These are phyloP conservation scores for Stachybotrys echinatus DNA, from an alignment of 2,329 filamentous ascomycete species.

Conservation along the genomic window DNA sequence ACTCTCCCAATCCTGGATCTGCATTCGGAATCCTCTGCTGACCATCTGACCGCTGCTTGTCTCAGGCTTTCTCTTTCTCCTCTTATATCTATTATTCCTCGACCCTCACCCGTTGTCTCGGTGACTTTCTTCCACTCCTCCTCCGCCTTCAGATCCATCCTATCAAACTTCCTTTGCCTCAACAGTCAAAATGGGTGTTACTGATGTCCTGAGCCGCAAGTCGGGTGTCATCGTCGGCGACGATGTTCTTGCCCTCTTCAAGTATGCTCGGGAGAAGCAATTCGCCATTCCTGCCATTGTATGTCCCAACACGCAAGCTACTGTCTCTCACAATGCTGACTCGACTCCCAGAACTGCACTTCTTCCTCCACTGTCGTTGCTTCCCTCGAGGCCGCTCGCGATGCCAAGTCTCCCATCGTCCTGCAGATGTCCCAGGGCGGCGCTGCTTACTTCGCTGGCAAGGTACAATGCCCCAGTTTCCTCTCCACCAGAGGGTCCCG, in stretches of 20 bases:
- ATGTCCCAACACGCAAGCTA: constrained; percentile 16
- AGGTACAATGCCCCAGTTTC: constrained; percentile 42
- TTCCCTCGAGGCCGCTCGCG: constrained; percentile 88
- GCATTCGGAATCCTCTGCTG: neutral
- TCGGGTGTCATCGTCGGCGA: constrained; percentile 50
- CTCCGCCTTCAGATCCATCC: constrained; percentile 1
- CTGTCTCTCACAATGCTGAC: neutral
- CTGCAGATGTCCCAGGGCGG: constrained; percentile 92
- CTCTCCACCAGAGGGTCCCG: too few relatives aligned
- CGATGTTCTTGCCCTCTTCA: constrained; percentile 64
- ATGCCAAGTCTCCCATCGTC: constrained; percentile 86
- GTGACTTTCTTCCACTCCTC: constrained; percentile 12
- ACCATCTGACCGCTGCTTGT: neutral
- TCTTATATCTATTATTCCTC: neutral
- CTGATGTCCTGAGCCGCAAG: constrained; percentile 44
- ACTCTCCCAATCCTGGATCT: neutral
- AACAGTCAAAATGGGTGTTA: constrained; percentile 29
- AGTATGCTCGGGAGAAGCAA: constrained; percentile 80
- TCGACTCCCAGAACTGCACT: constrained; percentile 66
- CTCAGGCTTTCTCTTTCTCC: neutral
- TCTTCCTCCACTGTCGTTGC: constrained; percentile 76
- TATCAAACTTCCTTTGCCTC: constrained; percentile 9
- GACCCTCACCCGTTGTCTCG: neutral
- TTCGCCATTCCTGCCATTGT: constrained; percentile 82
- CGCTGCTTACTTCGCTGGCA: constrained; percentile 87